These are phyloP conservation scores for Blumeria graminis DNA, from an alignment of 2,329 filamentous ascomycete species.

Conservation along the genomic window DNA sequence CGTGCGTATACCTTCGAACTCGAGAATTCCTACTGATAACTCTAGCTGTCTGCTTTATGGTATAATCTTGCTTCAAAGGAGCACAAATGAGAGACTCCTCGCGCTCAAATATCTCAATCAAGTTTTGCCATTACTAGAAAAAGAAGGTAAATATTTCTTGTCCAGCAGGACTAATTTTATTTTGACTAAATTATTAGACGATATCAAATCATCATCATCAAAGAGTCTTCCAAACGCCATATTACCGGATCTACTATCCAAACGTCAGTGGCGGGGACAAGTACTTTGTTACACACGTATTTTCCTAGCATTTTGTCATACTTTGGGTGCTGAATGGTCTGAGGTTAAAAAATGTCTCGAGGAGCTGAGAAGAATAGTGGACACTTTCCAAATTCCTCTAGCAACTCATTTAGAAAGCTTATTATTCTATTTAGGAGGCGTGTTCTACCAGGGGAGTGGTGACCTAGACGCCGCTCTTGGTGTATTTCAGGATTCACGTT, in stretches of 20 bases:
- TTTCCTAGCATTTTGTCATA: conserved; percentile 13
- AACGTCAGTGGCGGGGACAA: conserved; percentile 12
- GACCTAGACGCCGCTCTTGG: conserved; percentile 42
- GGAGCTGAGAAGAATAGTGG: conserved; percentile 7
- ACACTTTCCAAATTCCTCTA: conserved; percentile 8
- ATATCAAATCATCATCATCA: not conserved
- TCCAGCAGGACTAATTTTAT: not conserved
- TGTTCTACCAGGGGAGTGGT: conserved; percentile 55
- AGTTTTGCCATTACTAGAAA: conserved; percentile 23
- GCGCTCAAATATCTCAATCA: conserved; percentile 31
- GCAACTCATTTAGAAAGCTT: conserved; percentile 10
- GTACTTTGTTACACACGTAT: conserved; percentile 14
- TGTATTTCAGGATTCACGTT: conserved; percentile 36
- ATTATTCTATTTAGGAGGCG: conserved; percentile 41
- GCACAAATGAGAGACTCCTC: conserved; percentile 21
- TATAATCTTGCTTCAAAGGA: conserved; percentile 21
- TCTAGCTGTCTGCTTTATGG: conserved; percentile 12
- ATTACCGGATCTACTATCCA: conserved; percentile 10
- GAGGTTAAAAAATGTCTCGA: conserved; percentile 9
- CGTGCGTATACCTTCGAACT: conserved; percentile 7
- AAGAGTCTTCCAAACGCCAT: conserved; percentile 9
- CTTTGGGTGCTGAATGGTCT: conserved; percentile 12
- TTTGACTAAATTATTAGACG: not conserved
- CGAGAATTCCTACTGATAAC: not conserved
- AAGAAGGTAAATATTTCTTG: not conserved